Evolutionary conservation across 1,284 basidiomycete species (phyloP).

Genomic region (Cryptococcus sp.): DNA sequence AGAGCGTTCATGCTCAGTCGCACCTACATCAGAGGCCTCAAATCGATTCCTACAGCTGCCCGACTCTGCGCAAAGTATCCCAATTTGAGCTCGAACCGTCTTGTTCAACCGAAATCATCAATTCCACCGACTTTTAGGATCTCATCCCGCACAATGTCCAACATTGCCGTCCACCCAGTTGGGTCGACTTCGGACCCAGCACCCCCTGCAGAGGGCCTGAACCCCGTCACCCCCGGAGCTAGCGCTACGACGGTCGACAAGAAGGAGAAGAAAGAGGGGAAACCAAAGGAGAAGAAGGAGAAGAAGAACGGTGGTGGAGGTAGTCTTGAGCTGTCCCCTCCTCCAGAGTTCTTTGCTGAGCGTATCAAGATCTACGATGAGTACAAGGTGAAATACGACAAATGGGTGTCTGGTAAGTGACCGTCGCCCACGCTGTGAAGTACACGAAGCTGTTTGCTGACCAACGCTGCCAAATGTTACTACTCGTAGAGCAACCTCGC

Average conservation of each 20-base stretch:
- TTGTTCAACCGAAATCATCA: no score
- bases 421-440: background rate
- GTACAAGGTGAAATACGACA: constrained; percentile 83
- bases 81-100: no score
- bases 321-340: constrained; percentile 58
- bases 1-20: no score
- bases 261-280: constrained; percentile 24
- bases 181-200: constrained; percentile 46
- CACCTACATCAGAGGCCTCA: no score
- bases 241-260: constrained; percentile 19
- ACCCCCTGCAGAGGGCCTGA: constrained; percentile 32
- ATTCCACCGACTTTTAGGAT: no score
- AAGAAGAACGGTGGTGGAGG: constrained; percentile 41
- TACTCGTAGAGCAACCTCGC: constrained; percentile 71
- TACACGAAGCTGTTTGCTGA: background rate
- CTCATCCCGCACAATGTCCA: constrained; percentile 28
- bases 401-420: constrained; percentile 68
- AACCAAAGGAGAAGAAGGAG: constrained; percentile 22
- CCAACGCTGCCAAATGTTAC: constrained; percentile 6
- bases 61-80: no score
- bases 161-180: constrained; percentile 49
- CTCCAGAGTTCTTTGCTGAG: constrained; percentile 83
- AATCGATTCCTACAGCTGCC: no score
- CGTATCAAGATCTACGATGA: constrained; percentile 89
- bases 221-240: constrained; percentile 26